Conservation (phyloP, 768 basidiomycete genomes). For the Psilocybe cyanescens region DNA sequence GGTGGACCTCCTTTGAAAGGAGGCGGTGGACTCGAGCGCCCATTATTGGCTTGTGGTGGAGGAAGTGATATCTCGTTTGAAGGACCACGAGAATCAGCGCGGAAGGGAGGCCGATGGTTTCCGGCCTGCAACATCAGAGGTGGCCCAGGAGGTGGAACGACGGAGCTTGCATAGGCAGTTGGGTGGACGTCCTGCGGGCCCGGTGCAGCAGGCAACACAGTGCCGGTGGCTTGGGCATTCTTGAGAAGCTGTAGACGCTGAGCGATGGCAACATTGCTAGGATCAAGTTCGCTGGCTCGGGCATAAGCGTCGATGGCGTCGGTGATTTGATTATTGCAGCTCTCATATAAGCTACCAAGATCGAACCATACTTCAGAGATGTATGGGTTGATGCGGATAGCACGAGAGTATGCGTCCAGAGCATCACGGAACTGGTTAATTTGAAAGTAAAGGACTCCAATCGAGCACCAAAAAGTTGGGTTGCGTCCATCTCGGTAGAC, state of each 20-base stretch:
- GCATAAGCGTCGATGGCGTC: slow-evolving; percentile 99
- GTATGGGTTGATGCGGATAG: slow-evolving; percentile 98
- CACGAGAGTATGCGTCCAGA: slow-evolving; percentile 97
- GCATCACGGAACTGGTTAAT: slow-evolving; percentile 99
- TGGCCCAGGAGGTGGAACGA: slow-evolving; percentile 74
- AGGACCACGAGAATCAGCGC: slow-evolving; percentile 70
- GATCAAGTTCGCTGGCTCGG: slow-evolving; percentile 92
- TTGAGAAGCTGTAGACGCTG: slow-evolving; percentile 79
- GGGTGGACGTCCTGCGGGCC: slow-evolving; percentile 96
- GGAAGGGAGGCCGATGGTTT: slow-evolving; percentile 57
- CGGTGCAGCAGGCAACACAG: slow-evolving; percentile 82
- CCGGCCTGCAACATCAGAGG: slow-evolving; percentile 64
- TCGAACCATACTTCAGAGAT: slow-evolving; percentile 97
- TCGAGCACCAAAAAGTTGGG: slow-evolving; percentile 99
- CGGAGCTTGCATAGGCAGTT: slow-evolving; percentile 85
- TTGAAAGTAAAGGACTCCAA: slow-evolving; percentile 98
- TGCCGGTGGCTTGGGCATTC: slow-evolving; percentile 77
- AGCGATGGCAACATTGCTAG: slow-evolving; percentile 79
- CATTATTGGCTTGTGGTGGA: slow-evolving; percentile 53
- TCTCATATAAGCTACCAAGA: slow-evolving; percentile 95
- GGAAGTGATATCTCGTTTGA: slow-evolving; percentile 59
- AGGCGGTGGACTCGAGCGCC: slow-evolving; percentile 52
- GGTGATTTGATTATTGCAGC: slow-evolving; percentile 98
- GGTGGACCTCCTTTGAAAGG: slow-evolving; percentile 87
- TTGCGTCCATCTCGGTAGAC: slow-evolving; percentile 99